Base-by-base conservation (phyloP, 805 yeast genomes). In the Barnettozyma botsteinii region DNA sequence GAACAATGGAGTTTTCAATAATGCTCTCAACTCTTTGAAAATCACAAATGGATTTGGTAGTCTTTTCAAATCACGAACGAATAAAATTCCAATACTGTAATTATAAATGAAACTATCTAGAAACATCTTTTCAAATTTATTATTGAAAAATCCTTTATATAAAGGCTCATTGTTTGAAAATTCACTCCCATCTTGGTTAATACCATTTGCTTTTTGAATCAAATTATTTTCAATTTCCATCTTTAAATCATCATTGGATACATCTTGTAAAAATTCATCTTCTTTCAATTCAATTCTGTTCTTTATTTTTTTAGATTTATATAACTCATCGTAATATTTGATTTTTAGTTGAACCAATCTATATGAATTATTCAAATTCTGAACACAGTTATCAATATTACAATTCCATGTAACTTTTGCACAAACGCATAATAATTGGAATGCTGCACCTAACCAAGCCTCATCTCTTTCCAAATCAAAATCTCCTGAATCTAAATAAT, bases 51-150 rank as follows among this genome's bases (percentile, higher is more conserved):
- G 77, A 19, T 67, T 60, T 1, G 75, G 73, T 9, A 70, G 38
- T 1, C 53, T 51, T 9, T 60, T 58, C 5, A 54, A 44, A 20
- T 50, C 52, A 3, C 60, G 51, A 20, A 72, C 59, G 34, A 65
- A 60, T 23, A 69, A 59, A 5, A 72, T 47, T 7, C 64, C 57
- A 10, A 65, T 57, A 10, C 70, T 56, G 42, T 65, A 70, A 42
- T 65, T 68, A 51, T 64, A 67, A 6, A 70, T 51, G 45, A 67
- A 71, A 27, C 73, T 69, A 37, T 72, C 77, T 17, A 67, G 41
- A 33, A 50, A 52, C 37, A 49, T 52, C 12, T 24, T 27, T 17
- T 44, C 48, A 27, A 46, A 44, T 6, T 31, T 29, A 3, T 14
- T 15, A 4, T 13, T 21, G 28, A 33, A 30, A 14, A 27, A 31